Evolutionary conservation across 2,329 filamentous ascomycete genomes (phyloP), one percentile per base, ranked within the genome.

Genomic region (Sporothrix globosa): DNA sequence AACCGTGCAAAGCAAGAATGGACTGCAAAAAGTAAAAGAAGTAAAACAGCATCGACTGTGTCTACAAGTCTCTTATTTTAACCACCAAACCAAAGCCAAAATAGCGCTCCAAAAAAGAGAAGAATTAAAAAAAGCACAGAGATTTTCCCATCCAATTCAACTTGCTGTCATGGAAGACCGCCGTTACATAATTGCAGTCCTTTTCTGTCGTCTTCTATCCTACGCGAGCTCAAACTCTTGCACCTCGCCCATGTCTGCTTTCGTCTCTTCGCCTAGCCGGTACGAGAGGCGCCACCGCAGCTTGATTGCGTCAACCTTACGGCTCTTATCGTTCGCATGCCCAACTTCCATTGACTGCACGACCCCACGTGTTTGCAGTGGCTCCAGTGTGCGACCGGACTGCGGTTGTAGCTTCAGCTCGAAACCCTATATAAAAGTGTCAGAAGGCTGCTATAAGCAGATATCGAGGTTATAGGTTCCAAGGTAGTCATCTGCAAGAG

Each of bases 221-320:
- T 74, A 96, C 75, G 88, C 87, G 76, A 97, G 86, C 54, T 89
- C 90, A 77, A 97, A 87, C 73, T 92, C 89, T 13, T 91, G 83
- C 75, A 98, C 90, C 81, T 95, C 92, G 5, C 95, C 95, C 82
- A 91, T 92, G 81, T 97, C 93, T 72, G 91, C 90, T 78, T 88
- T 90, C 72, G 84, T 78, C 77, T 90, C 87, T 3, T 27, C 68
- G 41, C 87, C 91, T 14, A 96, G 79, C 76, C 87, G 88, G 81
- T 97, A 98, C 5, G 90, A 88, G 34, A 92, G 88, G 76, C 92
- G 92, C 92, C 94, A 99, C 73, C 96, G 85, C 81, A 99, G 87
- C 82, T 96, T 97, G 72, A 96, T 90, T n/a, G 84, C 86, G 70
- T 88, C 89, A 1, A 96, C 96, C 77, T 91, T 92, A 56, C 88